These are phyloP conservation scores for Nitzschia palea DNA, from an alignment of 108 stramenopile genomes.

Conservation along the genomic window DNA sequence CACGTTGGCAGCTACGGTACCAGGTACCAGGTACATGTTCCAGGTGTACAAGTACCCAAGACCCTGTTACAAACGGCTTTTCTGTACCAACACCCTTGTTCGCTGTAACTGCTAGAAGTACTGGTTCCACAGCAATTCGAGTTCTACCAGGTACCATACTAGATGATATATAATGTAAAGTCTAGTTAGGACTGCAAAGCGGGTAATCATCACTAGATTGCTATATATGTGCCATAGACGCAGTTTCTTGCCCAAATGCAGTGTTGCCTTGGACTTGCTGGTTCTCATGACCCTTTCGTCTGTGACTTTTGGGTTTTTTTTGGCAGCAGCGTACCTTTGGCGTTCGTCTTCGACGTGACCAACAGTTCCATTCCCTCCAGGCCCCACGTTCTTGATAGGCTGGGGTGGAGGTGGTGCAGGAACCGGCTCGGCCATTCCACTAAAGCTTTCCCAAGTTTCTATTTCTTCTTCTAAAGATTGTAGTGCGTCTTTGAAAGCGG, in stretches of 20 bases:
- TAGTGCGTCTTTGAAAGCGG: conserved; percentile 54
- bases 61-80: no score
- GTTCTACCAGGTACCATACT: no score
- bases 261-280: conserved; percentile 10
- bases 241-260: conserved; percentile 12
- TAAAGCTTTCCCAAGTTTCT: conserved; percentile 78
- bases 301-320: conserved; percentile 10
- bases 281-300: conserved; percentile 27
- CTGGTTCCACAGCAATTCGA: not conserved
- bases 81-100: no score
- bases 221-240: conserved; percentile 33
- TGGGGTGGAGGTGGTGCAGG: conserved; percentile 16
- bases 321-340: conserved; percentile 3
- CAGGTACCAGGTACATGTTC: no score
- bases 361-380: not conserved
- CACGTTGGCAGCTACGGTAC: not conserved
- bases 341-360: conserved; percentile 6
- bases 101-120: no score
- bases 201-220: not conserved
- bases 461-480: conserved; percentile 71
- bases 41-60: no score
- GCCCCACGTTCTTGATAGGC: conserved; percentile 5
- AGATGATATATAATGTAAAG: not conserved
- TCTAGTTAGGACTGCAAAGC: not conserved
- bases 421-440: conserved; percentile 20